Conservation (phyloP, 2,329 filamentous ascomycete species). For the Teratosphaeria zuluensis region DNA sequence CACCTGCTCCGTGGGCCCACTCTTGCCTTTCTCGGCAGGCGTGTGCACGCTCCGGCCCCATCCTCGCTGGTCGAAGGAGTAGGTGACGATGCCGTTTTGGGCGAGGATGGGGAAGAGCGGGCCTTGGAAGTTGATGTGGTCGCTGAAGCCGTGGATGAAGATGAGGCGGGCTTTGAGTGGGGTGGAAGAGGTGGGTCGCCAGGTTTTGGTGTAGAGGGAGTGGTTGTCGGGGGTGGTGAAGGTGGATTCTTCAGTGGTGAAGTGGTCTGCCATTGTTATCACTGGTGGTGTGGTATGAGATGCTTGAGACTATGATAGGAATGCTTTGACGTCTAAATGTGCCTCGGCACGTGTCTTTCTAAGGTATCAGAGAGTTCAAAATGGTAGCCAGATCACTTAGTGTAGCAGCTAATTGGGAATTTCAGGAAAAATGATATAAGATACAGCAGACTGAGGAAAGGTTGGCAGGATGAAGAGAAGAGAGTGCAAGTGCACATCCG, state of each 20-base stretch:
- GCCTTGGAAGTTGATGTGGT: conserved; percentile 69
- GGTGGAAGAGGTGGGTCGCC: conserved; percentile 43
- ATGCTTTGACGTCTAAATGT: background rate
- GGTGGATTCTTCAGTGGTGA: conserved; percentile 39
- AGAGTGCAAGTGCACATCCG: too few species aligned
- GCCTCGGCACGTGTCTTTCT: too few species aligned
- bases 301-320: background rate
- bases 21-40: conserved; percentile 56
- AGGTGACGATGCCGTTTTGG: conserved; percentile 61
- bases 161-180: conserved; percentile 58
- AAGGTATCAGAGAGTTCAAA: too few species aligned
- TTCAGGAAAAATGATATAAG: too few species aligned
- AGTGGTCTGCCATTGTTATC: conserved; percentile 3
- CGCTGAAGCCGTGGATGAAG: conserved; percentile 83
- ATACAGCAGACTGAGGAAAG: too few species aligned
- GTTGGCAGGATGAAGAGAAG: too few species aligned
- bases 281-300: background rate
- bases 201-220: conserved; percentile 53
- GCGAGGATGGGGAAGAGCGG: conserved; percentile 64
- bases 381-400: too few species aligned
- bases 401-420: too few species aligned
- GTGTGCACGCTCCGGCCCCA: conserved; percentile 67
- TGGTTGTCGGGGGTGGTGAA: conserved; percentile 42
- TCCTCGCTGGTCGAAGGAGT: conserved; percentile 75
- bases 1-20: conserved; percentile 63